Evolutionary conservation across 345 rosid species (phyloP).

Genomic region (Aurinia saxatilis): DNA sequence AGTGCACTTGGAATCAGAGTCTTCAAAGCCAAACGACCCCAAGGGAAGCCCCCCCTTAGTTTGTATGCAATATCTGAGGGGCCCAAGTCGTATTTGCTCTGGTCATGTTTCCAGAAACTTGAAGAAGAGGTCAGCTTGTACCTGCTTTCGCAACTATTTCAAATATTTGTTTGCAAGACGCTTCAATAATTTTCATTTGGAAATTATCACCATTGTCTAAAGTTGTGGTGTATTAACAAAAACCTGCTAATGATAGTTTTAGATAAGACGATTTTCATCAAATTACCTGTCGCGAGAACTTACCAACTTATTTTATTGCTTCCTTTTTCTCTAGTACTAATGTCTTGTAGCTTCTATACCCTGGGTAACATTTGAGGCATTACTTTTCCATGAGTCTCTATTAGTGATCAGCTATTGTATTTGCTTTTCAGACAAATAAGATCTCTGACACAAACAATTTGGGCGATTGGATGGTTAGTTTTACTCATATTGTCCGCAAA

Average conservation of each 20-base stretch:
- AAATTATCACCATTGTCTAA: not conserved
- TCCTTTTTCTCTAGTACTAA: not conserved
- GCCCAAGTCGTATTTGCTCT: constrained; percentile 61
- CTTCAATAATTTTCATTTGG: not conserved
- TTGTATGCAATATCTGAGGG: constrained; percentile 67
- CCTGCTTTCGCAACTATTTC: constrained; percentile 20
- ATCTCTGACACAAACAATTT: constrained; percentile 19
- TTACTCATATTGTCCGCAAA: constrained; percentile 39
- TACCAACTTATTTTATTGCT: not conserved
- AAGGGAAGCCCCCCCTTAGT: constrained; percentile 44
- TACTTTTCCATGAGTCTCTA: not conserved
- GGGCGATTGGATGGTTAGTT: constrained; percentile 48
- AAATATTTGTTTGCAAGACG: not conserved
- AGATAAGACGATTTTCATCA: not conserved
- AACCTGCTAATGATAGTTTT: too few species aligned
- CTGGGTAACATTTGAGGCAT: not conserved
- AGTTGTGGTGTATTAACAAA: not conserved
- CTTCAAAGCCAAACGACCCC: constrained; percentile 38
- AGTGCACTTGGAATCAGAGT: constrained; percentile 33
- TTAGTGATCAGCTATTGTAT: constrained; percentile 9
- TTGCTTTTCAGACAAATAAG: constrained; percentile 49
- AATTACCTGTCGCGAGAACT: not conserved
- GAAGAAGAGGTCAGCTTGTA: constrained; percentile 69
- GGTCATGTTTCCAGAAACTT: constrained; percentile 62
- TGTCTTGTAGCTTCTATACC: not conserved